Evolutionary conservation across 139 green algal genomes (phyloP).

Genomic region (Chlamydomonas applanata): DNA sequence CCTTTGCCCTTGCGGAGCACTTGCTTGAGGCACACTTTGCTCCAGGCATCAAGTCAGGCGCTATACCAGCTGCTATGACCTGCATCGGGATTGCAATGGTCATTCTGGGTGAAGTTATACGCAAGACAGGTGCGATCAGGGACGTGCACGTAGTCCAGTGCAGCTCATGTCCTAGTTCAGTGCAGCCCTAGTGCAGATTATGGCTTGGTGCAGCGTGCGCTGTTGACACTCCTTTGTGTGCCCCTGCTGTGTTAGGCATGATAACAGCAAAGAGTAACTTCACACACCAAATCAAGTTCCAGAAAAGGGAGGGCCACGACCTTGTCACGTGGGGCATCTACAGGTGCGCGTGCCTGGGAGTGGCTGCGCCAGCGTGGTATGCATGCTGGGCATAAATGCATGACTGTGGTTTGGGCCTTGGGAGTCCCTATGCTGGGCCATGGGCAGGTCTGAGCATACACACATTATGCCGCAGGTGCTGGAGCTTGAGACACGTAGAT

Average conservation of each 20-base stretch:
- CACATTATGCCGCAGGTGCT: background rate
- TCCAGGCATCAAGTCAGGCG: slow-evolving; percentile 13
- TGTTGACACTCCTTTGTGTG: too few species aligned
- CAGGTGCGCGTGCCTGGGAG: too few species aligned
- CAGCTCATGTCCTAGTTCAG: too few species aligned
- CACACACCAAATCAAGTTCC: slow-evolving; percentile 31
- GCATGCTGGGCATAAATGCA: too few species aligned
- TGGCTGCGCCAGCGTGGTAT: too few species aligned
- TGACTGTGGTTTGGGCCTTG: too few species aligned
- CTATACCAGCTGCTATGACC: background rate
- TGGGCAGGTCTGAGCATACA: background rate
- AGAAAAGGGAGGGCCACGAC: background rate
- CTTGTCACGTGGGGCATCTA: slow-evolving; percentile 37
- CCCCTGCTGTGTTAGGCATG: slow-evolving; percentile 2
- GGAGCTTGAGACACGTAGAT: too few species aligned
- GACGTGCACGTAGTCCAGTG: background rate
- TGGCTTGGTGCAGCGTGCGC: background rate
- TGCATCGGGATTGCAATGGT: slow-evolving; percentile 15
- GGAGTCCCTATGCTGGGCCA: too few species aligned
- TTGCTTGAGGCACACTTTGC: slow-evolving; percentile 7
- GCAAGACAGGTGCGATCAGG: slow-evolving; percentile 34
- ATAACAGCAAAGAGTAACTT: slow-evolving; percentile 28
- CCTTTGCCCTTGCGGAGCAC: slow-evolving; percentile 25
- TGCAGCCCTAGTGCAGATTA: too few species aligned
- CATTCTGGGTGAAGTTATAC: slow-evolving; percentile 24